Evolutionary conservation across 179 eudicot species (phyloP).

Genomic region (Actinidia arguta): DNA sequence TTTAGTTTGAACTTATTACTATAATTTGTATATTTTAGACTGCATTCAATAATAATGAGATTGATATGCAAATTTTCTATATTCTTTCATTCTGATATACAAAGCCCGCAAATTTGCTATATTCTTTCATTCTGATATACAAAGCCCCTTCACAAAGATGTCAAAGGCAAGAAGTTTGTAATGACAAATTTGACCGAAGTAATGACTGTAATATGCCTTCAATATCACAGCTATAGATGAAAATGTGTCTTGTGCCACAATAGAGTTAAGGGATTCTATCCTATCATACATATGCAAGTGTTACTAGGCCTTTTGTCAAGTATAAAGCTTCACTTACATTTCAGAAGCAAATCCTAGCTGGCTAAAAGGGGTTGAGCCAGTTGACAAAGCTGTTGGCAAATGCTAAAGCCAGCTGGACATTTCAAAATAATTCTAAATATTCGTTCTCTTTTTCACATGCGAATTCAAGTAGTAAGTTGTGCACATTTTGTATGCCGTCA

Average conservation of each 20-base stretch:
- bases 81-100: background rate
- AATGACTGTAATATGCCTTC: background rate
- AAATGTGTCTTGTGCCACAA: background rate
- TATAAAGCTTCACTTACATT: background rate
- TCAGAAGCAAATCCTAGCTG: background rate
- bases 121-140: background rate
- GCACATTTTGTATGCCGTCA: too few species aligned
- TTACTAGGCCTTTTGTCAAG: background rate
- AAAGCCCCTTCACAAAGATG: background rate
- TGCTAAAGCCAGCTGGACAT: background rate
- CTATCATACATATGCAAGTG: background rate
- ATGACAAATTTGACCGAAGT: background rate
- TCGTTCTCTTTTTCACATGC: background rate
- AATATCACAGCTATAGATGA: background rate
- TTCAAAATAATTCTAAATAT: background rate
- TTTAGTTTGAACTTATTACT: background rate
- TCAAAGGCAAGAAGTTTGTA: background rate
- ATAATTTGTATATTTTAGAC: too few species aligned
- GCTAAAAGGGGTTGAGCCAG: too few species aligned
- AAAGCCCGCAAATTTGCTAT: background rate
- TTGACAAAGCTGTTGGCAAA: too few species aligned
- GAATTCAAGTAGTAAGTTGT: background rate
- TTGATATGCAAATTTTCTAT: background rate
- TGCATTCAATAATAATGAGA: background rate
- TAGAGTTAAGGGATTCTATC: background rate